phyloP scores from a whole-genome alignment of 2,329 filamentous ascomycete genomes.

The Fusarium burgessii region DNA sequence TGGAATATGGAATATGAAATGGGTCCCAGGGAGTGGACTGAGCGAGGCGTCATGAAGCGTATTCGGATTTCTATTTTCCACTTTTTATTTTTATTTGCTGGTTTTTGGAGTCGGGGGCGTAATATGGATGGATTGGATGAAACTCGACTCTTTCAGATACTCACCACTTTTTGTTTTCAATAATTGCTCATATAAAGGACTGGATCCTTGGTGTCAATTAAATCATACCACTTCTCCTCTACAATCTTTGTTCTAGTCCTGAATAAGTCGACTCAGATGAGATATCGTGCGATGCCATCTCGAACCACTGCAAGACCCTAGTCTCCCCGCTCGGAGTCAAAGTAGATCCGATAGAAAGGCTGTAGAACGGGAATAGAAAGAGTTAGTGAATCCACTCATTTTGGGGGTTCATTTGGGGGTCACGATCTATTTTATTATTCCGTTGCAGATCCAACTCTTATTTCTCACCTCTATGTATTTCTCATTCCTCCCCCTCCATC shows the following conservation, averaged over 20 bases:
- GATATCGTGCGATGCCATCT: slow-evolving; percentile 32
- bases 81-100: neutral
- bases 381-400: slow-evolving; percentile 21
- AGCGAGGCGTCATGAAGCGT: slow-evolving; percentile 23
- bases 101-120: slow-evolving; percentile 31
- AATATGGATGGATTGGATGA: slow-evolving; percentile 9
- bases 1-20: slow-evolving; percentile 12
- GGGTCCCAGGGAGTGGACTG: neutral
- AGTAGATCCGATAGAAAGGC: slow-evolving; percentile 24
- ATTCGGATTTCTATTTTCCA: neutral
- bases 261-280: neutral
- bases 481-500: neutral
- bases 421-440: neutral
- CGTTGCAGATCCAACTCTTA: neutral
- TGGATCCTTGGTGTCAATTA: neutral
- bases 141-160: slow-evolving; percentile 40
- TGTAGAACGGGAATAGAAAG: slow-evolving; percentile 22
- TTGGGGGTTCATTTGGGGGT: slow-evolving; percentile 16
- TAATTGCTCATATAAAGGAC: slow-evolving; percentile 1
- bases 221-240: slow-evolving; percentile 17
- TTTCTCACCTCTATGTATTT: neutral
- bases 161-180: slow-evolving; percentile 9
- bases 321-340: neutral
- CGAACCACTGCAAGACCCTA: neutral
- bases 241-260: neutral